phyloP scores from a whole-genome alignment of 1,284 basidiomycete genomes.

The Inonotus hispidus region DNA sequence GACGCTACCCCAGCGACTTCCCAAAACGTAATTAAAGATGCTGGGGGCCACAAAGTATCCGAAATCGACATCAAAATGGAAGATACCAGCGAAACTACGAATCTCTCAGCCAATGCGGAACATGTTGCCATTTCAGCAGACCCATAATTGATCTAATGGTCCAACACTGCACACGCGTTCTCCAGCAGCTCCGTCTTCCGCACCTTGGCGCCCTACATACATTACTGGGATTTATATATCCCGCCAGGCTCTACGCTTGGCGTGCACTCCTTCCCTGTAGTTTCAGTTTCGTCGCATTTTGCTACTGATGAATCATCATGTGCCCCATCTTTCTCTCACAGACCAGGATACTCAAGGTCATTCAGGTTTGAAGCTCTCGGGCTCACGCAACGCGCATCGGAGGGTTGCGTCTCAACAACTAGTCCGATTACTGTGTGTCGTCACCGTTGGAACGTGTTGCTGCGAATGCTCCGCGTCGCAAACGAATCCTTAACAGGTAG shows the following conservation, averaged over 20 bases:
- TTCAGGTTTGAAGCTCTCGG: background rate
- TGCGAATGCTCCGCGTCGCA: background rate
- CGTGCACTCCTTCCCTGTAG: background rate
- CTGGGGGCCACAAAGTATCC: background rate
- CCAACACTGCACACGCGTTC: background rate
- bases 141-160: background rate
- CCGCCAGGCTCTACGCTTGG: background rate
- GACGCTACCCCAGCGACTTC: background rate
- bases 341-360: background rate
- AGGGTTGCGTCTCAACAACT: background rate
- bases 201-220: background rate
- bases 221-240: background rate
- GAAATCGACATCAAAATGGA: conserved; percentile 1
- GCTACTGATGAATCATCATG: background rate
- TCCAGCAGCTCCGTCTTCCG: background rate
- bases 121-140: conserved; percentile 2
- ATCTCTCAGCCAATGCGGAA: background rate
- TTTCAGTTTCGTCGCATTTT: background rate
- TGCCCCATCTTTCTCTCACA: background rate
- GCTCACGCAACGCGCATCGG: background rate
- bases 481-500: too few relatives aligned
- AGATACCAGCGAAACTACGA: background rate
- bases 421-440: background rate
- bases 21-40: background rate
- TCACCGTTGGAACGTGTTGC: background rate